A percentile compares a stretch with the other conserved stretches of the same genome.
Evolutionary conservation across 441 rosid species (phyloP).

Genomic region (Populus tomentosa): DNA sequence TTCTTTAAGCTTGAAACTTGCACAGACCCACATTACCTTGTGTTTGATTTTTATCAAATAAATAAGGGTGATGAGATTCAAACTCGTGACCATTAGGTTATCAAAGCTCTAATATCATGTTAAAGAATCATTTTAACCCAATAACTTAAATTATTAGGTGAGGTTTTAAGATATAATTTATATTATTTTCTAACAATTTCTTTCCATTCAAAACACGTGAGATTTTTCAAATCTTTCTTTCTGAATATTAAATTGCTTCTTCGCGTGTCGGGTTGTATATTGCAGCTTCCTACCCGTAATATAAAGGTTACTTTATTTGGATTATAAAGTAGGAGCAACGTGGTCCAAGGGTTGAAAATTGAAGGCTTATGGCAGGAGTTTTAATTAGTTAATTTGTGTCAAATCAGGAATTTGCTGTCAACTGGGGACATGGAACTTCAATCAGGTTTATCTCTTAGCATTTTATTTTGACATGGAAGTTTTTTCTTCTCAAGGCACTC

Average conservation of each 20-base stretch:
- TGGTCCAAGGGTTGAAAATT: too few relatives aligned
- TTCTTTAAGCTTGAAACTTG: too few relatives aligned
- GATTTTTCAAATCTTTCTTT: background rate
- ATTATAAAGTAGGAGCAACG: background rate
- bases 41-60: too few relatives aligned
- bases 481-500: conserved; percentile 44
- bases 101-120: too few relatives aligned
- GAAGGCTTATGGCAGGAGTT: background rate
- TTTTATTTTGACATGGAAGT: conserved; percentile 24
- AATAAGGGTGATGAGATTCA: too few relatives aligned
- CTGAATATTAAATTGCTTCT: background rate
- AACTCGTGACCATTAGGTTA: too few relatives aligned
- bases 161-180: too few relatives aligned
- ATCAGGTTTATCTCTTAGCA: conserved; percentile 20
- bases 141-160: too few relatives aligned
- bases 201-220: too few relatives aligned
- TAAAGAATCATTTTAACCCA: too few relatives aligned
- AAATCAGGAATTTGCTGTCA: conserved; percentile 26
- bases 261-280: background rate
- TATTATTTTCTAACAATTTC: too few relatives aligned
- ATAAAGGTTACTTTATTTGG: background rate
- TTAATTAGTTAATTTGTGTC: conserved; percentile 22
- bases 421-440: conserved; percentile 27
- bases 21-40: too few relatives aligned
- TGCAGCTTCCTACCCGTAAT: background rate